Percentiles rank a stretch among this genome's conserved stretches.
Conservation (phyloP, 768 basidiomycete genomes). For the Rhodotorula graminis region DNA sequence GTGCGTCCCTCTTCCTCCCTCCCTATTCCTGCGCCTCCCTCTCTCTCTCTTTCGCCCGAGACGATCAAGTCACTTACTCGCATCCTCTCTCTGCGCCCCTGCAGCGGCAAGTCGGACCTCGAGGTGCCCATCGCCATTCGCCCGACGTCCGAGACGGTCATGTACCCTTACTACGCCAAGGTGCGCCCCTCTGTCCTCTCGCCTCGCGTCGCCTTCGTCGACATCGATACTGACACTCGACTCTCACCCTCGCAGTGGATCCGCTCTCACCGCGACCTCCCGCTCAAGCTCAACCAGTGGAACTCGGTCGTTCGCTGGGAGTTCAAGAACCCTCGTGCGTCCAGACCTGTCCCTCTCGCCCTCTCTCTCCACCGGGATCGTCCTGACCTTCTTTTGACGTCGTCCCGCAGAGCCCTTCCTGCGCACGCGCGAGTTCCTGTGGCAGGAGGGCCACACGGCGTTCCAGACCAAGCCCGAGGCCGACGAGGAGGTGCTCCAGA, state of each 20-base stretch:
- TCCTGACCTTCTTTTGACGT: background rate
- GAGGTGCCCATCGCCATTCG: conserved; percentile 97
- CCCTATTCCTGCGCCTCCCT: background rate
- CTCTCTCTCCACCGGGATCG: too few relatives aligned
- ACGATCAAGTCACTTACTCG: background rate
- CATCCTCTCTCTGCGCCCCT: background rate
- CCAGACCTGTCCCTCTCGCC: too few relatives aligned
- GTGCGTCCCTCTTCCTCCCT: conserved; percentile 53
- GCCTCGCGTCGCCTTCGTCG: background rate
- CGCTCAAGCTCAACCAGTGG: conserved; percentile 97
- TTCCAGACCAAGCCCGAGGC: conserved; percentile 83
- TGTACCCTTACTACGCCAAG: conserved; percentile 99
- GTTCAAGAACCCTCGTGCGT: conserved; percentile 93
- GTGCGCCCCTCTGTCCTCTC: background rate
- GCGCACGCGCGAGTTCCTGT: conserved; percentile 98
- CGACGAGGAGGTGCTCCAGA: conserved; percentile 82
- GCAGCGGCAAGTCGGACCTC: conserved; percentile 81
- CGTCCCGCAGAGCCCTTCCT: conserved; percentile 78
- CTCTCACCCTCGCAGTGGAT: conserved; percentile 60
- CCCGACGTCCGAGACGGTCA: conserved; percentile 96
- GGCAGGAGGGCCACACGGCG: conserved; percentile 99
- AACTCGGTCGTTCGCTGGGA: conserved; percentile 99
- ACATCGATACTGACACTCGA: background rate
- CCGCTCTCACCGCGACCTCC: conserved; percentile 91
- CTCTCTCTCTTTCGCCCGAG: background rate